Evolutionary conservation across 2,329 filamentous ascomycete genomes (phyloP), one percentile per base, ranked within the genome.

Genomic region (Ophiostoma triangulosporum): DNA sequence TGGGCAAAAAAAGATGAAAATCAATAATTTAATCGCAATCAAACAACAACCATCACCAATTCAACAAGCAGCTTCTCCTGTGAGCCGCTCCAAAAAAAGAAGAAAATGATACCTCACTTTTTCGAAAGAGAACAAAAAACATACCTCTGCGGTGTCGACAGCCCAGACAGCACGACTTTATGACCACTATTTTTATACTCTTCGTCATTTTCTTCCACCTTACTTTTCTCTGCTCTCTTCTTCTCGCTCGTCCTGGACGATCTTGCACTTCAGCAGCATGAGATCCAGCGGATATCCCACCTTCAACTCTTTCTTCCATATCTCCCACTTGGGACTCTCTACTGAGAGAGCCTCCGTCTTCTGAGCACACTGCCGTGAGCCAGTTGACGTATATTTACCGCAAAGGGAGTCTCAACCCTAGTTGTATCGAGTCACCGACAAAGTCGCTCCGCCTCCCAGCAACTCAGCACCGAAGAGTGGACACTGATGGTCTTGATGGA

Each of bases 401-500:
- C 43, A 12, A 27, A 46, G 43, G 43, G 43, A 31, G 26, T 29
- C 26, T 29, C 29, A 15, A 27, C 24, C 40, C 24, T 17, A 20
- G 26, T 29, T 46, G 26, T 31, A 46, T 46, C 12, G 29, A 32
- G 17, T 48, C 27, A 31, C 29, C 7, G 46, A 12, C 12, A 48
- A 12, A 15, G 29, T 22, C 26, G 46, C 79, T 83, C 79, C 79
- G 79, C 78, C 72, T 67, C 73, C 73, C 48, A 69, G 73, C 69
- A 71, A 70, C 73, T 81, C 71, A 78, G 76, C 78, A 83, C 80
- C 80, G 75, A 82, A 75, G 78, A 81, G 78, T 81, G 77, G 70
- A 54, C 15, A 45, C 31, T 27, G 27, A 24, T 17, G 31, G 33
- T 35, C 59, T 40, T 48, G 22, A 54, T 54, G 54, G 14, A n/a